Base-by-base conservation (phyloP, 257 asterid species). In the Solanum habrochaites region DNA sequence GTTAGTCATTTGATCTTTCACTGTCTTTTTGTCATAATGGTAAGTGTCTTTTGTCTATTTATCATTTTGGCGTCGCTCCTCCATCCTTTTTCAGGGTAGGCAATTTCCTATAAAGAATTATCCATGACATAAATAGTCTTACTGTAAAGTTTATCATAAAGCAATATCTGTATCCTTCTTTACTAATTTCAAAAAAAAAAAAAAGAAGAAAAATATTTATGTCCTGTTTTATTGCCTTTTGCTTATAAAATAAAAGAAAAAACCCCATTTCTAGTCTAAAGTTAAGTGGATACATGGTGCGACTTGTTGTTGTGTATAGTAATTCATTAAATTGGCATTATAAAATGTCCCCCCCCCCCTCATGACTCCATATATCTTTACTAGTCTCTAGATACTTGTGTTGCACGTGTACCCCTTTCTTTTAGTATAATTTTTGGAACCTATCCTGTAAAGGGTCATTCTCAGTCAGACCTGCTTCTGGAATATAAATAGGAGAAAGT, bases 1-100 rank as follows among this genome's bases (percentile, higher is more conserved):
- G 99, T 97, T 87, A 84, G 98, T 90, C 90, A 89, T 83, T 88
- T 87, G 90, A 87, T 87, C 88, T 88, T 80, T 85, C 16, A 13
- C 64, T 84, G n/a, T 88, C 74, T 72, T 86, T 87, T 83, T 81
- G 78, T 85, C 64, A 27, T 31, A 47, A 27, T 45, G 84, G 42
- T 45, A 25, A 8, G 42, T 47, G 84, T 9, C 67, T 80, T 45
- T 80, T 80, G 66, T 77, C 83, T 77, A 75, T 75, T 12, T 27
- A 43, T 77, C 14, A 77, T 43, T 25, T 77, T 77, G 6, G n/a
- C 39, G 20, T 77, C 23, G 25, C 83, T 8, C 9, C 64, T 42
- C 56, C 64, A 43, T 77, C 83, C 23, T 25, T 43, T 77, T 77
- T 47, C 39, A 43, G 64, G 64, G 5, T 77, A 14, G 83, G 35